A percentile compares a stretch with the other conserved stretches of the same genome.
Evolutionary conservation across 306 rosid genomes (phyloP).

Genomic region (Dicorynia guianensis): DNA sequence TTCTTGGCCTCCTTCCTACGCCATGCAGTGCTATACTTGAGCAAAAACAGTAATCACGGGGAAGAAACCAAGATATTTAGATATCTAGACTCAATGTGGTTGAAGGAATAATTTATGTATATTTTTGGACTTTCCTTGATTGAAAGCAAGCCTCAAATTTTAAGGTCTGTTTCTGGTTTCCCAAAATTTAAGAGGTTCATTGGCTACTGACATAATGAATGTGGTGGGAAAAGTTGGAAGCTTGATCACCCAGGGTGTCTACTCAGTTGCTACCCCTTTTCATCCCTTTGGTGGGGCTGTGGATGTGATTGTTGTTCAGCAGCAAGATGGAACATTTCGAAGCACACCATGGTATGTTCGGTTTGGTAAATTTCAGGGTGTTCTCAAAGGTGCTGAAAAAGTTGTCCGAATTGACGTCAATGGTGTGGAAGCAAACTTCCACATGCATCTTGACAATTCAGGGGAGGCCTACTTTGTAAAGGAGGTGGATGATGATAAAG

Average conservation of each 20-base stretch:
- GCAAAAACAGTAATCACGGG: constrained; percentile 25
- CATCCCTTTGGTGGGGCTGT: constrained; percentile 99
- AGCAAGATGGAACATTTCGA: constrained; percentile 90
- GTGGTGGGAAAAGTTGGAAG: constrained; percentile 93
- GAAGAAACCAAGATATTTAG: constrained; percentile 30
- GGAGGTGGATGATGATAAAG: constrained; percentile 67
- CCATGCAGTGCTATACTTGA: constrained; percentile 40
- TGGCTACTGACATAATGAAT: constrained; percentile 64
- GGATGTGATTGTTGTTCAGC: constrained; percentile 94
- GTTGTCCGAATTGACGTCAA: constrained; percentile 77
- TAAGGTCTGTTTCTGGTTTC: constrained; percentile 42
- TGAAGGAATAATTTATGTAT: constrained; percentile 38
- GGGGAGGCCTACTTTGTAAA: constrained; percentile 93
- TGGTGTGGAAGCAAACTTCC: constrained; percentile 82
- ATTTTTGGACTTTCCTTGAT: constrained; percentile 6
- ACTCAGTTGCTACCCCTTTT: constrained; percentile 94
- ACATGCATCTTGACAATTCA: constrained; percentile 90
- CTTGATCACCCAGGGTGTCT: constrained; percentile 86
- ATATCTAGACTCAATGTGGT: constrained; percentile 17
- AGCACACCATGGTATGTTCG: constrained; percentile 97
- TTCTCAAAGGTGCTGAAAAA: constrained; percentile 89
- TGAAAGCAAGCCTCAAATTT: constrained; percentile 22
- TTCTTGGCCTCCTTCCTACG: constrained; percentile 13
- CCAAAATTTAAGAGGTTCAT: constrained; percentile 44
- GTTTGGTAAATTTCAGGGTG: constrained; percentile 98